phyloP scores from a whole-genome alignment of 1,284 basidiomycete species.

The Puccinia polysora region DNA sequence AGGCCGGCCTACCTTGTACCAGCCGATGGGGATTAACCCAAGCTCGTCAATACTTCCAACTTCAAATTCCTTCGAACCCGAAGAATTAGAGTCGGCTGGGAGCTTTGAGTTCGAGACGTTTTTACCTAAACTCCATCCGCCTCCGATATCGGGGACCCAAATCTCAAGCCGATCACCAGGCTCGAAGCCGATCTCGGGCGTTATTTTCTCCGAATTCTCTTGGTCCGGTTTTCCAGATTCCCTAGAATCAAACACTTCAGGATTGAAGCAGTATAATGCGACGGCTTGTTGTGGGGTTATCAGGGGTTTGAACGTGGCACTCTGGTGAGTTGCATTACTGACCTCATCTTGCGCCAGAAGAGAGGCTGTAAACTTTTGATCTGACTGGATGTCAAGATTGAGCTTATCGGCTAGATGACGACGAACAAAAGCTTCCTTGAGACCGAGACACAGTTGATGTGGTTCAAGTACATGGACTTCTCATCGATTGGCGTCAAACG shows the following conservation, averaged over 20 bases:
- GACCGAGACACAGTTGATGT: too few relatives aligned
- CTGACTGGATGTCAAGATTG: too few relatives aligned
- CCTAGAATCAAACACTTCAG: background rate
- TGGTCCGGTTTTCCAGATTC: background rate
- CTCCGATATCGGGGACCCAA: conserved; percentile 3
- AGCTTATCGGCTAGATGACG: too few relatives aligned
- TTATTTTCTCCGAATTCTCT: background rate
- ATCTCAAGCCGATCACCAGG: conserved; percentile 1
- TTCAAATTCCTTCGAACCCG: background rate
- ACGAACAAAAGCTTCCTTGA: too few relatives aligned
- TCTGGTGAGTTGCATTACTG: background rate
- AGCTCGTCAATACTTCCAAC: background rate
- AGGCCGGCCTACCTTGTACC: conserved; percentile 26
- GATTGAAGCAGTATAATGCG: conserved; percentile 12
- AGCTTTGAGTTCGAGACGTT: background rate
- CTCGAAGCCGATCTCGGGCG: conserved; percentile 11
- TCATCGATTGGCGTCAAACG: too few relatives aligned
- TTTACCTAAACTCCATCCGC: conserved; percentile 17
- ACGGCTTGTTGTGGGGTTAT: conserved; percentile 14
- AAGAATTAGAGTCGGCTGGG: background rate
- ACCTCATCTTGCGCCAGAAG: background rate
- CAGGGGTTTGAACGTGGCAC: background rate
- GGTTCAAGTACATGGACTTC: too few relatives aligned
- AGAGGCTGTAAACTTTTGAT: too few relatives aligned
- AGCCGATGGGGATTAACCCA: conserved; percentile 21